phyloP scores from a whole-genome alignment of 805 yeast genomes.

The Schwanniomyces polymorphus region DNA sequence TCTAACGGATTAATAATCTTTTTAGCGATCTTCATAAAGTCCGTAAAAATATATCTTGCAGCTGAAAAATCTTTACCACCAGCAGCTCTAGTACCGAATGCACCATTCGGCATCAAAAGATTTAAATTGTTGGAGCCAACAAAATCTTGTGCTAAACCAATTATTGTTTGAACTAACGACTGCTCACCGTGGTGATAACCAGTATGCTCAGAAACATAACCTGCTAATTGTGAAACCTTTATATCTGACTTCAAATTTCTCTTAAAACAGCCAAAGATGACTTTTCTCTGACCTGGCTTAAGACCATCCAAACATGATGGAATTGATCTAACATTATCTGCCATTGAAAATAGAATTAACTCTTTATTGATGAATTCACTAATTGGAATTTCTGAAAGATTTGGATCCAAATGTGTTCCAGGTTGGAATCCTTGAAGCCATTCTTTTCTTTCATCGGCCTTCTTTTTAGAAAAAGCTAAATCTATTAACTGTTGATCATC shows the following conservation, averaged over 20 bases:
- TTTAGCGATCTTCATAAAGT: conserved; percentile 72
- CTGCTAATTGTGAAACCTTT: conserved; percentile 88
- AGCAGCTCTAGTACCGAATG: conserved; percentile 91
- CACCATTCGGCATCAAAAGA: conserved; percentile 85
- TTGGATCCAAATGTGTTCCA: conserved; percentile 88
- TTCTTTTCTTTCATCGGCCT: conserved; percentile 95
- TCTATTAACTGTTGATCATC: conserved; percentile 80
- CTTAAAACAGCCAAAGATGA: conserved; percentile 83
- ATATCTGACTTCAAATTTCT: conserved; percentile 74
- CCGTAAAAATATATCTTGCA: conserved; percentile 92
- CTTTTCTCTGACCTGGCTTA: conserved; percentile 96
- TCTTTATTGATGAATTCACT: conserved; percentile 94
- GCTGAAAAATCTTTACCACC: conserved; percentile 99
- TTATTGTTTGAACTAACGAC: conserved; percentile 83
- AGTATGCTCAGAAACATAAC: conserved; percentile 84
- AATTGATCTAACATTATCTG: conserved; percentile 92
- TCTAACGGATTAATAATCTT: conserved; percentile 78
- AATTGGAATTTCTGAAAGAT: conserved; percentile 75
- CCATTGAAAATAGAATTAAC: conserved; percentile 91
- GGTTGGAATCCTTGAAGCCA: conserved; percentile 92
- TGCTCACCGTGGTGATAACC: conserved; percentile 96
- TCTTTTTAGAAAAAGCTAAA: conserved; percentile 89
- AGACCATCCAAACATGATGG: conserved; percentile 94
- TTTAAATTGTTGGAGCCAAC: conserved; percentile 91
- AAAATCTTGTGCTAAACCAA: conserved; percentile 93